These are phyloP conservation scores for Lasiodiplodia citricola DNA, from an alignment of 2,329 filamentous ascomycete species.

Conservation along the genomic window DNA sequence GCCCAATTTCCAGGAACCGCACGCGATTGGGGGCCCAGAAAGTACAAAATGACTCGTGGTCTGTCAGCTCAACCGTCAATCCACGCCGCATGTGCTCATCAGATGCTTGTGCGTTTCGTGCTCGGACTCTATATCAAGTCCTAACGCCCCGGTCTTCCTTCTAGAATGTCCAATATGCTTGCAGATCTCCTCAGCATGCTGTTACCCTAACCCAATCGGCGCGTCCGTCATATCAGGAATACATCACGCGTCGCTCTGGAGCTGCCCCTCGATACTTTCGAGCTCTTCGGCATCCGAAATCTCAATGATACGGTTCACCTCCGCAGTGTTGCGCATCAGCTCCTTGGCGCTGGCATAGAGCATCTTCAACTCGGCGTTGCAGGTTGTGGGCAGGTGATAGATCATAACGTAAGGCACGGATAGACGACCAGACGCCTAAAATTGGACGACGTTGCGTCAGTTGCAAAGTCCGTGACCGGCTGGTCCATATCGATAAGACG, in stretches of 20 bases:
- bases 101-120: conserved; percentile 1
- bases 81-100: not conserved
- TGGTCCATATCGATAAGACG: conserved; percentile 8
- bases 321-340: conserved; percentile 88
- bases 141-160: conserved; percentile 4
- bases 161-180: not conserved
- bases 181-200: not conserved
- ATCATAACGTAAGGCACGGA: conserved; percentile 93
- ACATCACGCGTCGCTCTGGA: conserved; percentile 42
- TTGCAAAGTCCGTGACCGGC: not conserved
- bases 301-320: conserved; percentile 88
- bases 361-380: conserved; percentile 87
- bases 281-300: conserved; percentile 81
- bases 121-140: not conserved
- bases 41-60: not conserved
- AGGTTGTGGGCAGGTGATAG: conserved; percentile 92
- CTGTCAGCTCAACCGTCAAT: not conserved
- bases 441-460: conserved; percentile 6
- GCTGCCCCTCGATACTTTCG: conserved; percentile 75
- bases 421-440: conserved; percentile 77
- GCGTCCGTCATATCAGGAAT: not conserved
- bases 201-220: not conserved
- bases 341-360: conserved; percentile 96
- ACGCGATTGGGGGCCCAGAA: not conserved
- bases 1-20: not conserved